phyloP scores from a whole-genome alignment of 306 rosid species.

The Vigna mungo region DNA sequence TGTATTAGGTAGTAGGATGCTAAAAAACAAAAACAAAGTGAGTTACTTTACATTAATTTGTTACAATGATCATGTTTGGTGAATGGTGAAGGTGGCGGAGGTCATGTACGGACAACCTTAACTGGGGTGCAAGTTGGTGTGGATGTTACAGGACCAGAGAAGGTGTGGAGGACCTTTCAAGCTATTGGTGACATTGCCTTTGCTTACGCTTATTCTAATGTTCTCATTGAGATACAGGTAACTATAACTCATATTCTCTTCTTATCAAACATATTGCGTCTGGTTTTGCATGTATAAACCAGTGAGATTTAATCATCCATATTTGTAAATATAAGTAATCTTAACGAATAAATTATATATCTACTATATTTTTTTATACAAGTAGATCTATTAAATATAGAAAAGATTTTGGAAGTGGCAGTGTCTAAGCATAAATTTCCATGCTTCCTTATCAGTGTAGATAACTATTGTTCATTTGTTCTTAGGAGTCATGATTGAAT shows the following conservation, averaged over 20 bases:
- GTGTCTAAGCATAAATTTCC: conserved; percentile 7
- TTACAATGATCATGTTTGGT: too few species aligned
- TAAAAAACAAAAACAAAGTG: too few species aligned
- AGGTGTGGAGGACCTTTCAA: conserved; percentile 83
- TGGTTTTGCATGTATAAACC: conserved; percentile 2
- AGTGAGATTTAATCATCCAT: background rate
- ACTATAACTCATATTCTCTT: background rate
- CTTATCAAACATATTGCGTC: background rate
- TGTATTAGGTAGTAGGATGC: background rate
- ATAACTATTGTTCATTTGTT: background rate
- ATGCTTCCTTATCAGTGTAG: background rate
- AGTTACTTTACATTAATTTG: too few species aligned
- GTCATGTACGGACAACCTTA: conserved; percentile 58
- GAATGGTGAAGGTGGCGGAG: conserved; percentile 49
- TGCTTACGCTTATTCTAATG: conserved; percentile 94
- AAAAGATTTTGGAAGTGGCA: background rate
- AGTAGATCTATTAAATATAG: background rate
- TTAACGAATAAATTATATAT: background rate
- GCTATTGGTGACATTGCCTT: conserved; percentile 97
- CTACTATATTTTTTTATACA: too few species aligned
- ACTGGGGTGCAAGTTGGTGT: conserved; percentile 87
- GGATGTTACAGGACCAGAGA: conserved; percentile 81
- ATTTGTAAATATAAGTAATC: background rate
- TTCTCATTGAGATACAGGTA: conserved; percentile 95
- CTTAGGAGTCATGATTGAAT: conserved; percentile 18